phyloP scores from a whole-genome alignment of 2,329 filamentous ascomycete genomes.

The Trichoderma sp. region DNA sequence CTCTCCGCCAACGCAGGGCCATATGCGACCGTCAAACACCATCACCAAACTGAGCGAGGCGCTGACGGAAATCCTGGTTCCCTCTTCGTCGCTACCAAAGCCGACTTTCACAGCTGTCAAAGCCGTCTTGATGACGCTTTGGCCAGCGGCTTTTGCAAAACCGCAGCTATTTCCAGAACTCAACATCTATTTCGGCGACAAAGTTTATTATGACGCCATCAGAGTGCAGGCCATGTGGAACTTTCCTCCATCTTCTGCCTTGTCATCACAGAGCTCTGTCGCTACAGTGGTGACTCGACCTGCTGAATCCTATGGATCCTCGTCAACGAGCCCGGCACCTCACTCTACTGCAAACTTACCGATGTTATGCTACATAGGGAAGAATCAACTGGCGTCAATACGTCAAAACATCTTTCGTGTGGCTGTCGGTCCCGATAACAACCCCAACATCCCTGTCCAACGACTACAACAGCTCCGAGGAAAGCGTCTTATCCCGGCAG shows the following conservation, averaged over 20 bases:
- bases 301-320: constrained; percentile 30
- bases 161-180: constrained; percentile 40
- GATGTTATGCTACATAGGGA: constrained; percentile 48
- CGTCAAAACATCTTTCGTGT: constrained; percentile 49
- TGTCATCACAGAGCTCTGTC: constrained; percentile 33
- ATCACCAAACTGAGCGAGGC: constrained; percentile 43
- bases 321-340: constrained; percentile 24
- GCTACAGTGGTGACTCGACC: constrained; percentile 38
- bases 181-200: constrained; percentile 48
- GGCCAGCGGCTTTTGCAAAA: constrained; percentile 35
- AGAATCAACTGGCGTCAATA: constrained; percentile 44
- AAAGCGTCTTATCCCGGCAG: constrained; percentile 46
- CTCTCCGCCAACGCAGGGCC: constrained; percentile 36
- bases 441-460: constrained; percentile 47
- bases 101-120: constrained; percentile 42
- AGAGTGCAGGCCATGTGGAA: constrained; percentile 52
- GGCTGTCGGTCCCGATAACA: constrained; percentile 37
- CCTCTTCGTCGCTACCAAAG: constrained; percentile 33
- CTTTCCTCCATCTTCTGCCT: constrained; percentile 28
- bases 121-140: constrained; percentile 45
- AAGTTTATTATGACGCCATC: constrained; percentile 44
- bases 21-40: constrained; percentile 40
- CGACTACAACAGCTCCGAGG: constrained; percentile 47
- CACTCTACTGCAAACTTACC: constrained; percentile 29
- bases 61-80: constrained; percentile 43